A percentile compares a stretch with the other conserved stretches of the same genome.
Conservation (phyloP, 129 eudicot genomes). For the Heracleum sosnowskyi region DNA sequence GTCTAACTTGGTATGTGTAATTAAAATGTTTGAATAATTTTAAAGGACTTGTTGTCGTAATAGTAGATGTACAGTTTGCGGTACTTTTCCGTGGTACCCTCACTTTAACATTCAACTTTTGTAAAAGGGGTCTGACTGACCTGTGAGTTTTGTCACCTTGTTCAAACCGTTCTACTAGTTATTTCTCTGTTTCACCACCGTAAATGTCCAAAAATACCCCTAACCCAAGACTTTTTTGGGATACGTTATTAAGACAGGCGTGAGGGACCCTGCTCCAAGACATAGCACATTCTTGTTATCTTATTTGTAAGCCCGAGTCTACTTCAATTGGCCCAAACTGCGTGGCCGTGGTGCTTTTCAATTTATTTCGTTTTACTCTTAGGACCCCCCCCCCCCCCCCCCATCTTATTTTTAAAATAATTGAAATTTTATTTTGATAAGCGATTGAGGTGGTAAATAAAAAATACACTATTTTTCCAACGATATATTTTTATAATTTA, state of each 20-base stretch:
- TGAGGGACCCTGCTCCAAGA: constrained; percentile 1
- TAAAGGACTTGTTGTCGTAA: too few relatives aligned
- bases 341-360: not conserved
- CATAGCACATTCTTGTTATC: not conserved
- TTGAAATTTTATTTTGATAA: too few relatives aligned
- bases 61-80: not conserved
- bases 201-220: not conserved
- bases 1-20: too few relatives aligned
- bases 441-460: too few relatives aligned
- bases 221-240: not conserved
- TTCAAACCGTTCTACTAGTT: not conserved
- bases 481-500: too few relatives aligned
- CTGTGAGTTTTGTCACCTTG: not conserved
- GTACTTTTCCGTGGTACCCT: constrained; percentile 8
- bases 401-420: too few relatives aligned
- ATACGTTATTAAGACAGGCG: not conserved
- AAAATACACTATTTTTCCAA: too few relatives aligned
- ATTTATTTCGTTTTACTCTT: not conserved
- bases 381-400: not conserved
- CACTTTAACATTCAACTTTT: not conserved
- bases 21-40: too few relatives aligned
- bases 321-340: not conserved
- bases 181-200: not conserved
- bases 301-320: not conserved
- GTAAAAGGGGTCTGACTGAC: not conserved